Base-by-base conservation (phyloP, 2,329 filamentous ascomycete genomes). In the Meredithiella fracta region DNA sequence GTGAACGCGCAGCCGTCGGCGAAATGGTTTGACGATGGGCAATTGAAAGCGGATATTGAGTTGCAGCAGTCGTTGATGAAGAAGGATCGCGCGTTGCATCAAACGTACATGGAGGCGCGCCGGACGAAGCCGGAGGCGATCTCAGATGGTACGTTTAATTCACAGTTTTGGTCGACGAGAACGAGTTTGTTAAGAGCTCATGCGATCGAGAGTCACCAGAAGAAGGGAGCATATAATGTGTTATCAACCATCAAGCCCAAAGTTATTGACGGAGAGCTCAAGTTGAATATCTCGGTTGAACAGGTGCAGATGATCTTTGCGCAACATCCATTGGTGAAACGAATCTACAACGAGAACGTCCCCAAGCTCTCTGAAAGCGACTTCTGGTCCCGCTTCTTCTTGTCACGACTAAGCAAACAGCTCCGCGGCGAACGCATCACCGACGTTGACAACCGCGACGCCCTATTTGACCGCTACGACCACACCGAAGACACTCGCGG, bases 321-420 rank as follows among this genome's bases (percentile, higher is more conserved):
- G 59, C 92, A 97, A 67, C 91, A 98, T 67, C 89, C 92, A 1
- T 74, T 98, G 0, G 84, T 98, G 58, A 86, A 87, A 66, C 80
- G 82, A 20, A 86, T 94, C 5, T 97, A 96, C 68, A 88, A 97
- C 65, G 90, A 96, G 65, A 88, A 90, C 61, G 89, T 96, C 0
- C 89, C 87, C 3, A 86, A 85, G 59, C 69, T 94, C 40, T 80
- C 76, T 25, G 86, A 94, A 63, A 75, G 76, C 56, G 81, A 87
- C 52, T 98, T 98, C 66, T 98, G 91, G 90, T 85, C 85, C 4
- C 79, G 87, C 14, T 98, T 98, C 69, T 97, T 98, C 67, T 80
- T 90, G 59, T 95, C 88, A 67, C 80, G 86, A 57, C 72, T 98
- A 7, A 88, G 89, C 61, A 96, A 95, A 69, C 91, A 89, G 65